These are phyloP conservation scores for Rhodotorula glutinis DNA, from an alignment of 1,284 basidiomycete genomes.

Conservation along the genomic window DNA sequence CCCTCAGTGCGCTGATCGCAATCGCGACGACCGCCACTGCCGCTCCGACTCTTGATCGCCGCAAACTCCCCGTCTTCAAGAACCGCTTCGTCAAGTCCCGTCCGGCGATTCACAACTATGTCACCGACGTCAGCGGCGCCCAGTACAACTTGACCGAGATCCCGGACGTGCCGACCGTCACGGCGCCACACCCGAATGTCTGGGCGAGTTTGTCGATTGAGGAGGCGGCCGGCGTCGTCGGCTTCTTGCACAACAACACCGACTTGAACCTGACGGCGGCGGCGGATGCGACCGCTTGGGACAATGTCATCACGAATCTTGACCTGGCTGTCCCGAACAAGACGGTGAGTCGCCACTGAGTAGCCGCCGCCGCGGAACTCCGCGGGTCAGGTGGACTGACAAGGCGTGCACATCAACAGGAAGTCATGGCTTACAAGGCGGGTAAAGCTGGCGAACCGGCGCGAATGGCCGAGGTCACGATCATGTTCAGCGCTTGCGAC, in stretches of 20 bases:
- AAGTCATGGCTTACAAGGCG: constrained; percentile 11
- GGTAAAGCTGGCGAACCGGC: constrained; percentile 32
- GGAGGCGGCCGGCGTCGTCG: constrained; percentile 44
- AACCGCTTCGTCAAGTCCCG: constrained; percentile 1
- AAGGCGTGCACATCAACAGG: background rate
- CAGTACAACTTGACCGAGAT: constrained; percentile 4
- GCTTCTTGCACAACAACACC: constrained; percentile 42
- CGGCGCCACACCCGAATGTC: constrained; percentile 45
- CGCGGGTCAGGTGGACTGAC: background rate
- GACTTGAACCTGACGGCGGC: constrained; percentile 46
- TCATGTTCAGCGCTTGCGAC: constrained; percentile 37
- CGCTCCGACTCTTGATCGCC: background rate
- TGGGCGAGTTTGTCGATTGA: constrained; percentile 43
- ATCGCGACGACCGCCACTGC: background rate
- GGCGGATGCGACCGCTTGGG: constrained; percentile 44
- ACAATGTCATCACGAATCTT: constrained; percentile 46
- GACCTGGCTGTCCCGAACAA: constrained; percentile 46
- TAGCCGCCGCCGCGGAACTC: constrained; percentile 6
- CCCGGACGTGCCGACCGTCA: constrained; percentile 9
- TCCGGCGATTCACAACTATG: background rate
- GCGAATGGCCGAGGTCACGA: constrained; percentile 43
- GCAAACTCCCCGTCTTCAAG: constrained; percentile 3
- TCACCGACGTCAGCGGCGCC: background rate
- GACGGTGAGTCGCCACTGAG: constrained; percentile 14
- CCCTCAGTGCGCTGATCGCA: background rate